Conservation (phyloP, 306 rosid species). For the Gynostemma pentaphyllum region DNA sequence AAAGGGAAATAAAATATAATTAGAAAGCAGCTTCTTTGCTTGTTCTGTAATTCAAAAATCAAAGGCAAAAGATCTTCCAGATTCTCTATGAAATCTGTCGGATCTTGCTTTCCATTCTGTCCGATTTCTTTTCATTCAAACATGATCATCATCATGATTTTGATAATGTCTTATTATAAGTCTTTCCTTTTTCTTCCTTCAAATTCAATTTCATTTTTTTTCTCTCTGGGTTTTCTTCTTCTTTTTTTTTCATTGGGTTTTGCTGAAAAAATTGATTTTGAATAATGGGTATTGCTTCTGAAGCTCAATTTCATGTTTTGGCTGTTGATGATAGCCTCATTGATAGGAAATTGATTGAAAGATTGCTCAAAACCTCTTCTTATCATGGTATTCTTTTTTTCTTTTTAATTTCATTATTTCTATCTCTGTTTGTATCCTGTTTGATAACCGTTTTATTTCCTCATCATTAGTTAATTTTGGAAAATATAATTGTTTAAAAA, state of each 20-base stretch:
- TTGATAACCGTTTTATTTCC: no score
- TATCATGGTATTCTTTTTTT: constrained; percentile 43
- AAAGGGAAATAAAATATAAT: not conserved
- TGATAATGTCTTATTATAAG: constrained; percentile 28
- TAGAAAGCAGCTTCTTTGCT: constrained; percentile 24
- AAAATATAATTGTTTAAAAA: no score
- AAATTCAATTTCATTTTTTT: not conserved
- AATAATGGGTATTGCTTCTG: constrained; percentile 52
- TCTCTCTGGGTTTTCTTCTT: not conserved
- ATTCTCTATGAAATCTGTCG: constrained; percentile 62
- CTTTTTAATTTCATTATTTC: not conserved
- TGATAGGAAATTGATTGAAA: constrained; percentile 76
- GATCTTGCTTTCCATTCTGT: constrained; percentile 79
- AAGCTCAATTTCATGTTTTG: constrained; percentile 60
- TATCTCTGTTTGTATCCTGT: not conserved
- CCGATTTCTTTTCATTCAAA: constrained; percentile 29
- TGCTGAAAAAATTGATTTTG: no score
- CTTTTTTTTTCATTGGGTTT: no score
- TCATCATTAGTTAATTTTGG: no score
- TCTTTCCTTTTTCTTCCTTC: not conserved
- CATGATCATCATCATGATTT: constrained; percentile 16
- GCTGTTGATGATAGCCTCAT: constrained; percentile 79
- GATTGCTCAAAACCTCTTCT: constrained; percentile 73
- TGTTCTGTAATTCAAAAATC: constrained; percentile 43
- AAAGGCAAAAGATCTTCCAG: constrained; percentile 47